Base-by-base conservation (phyloP, 2,329 filamentous ascomycete genomes). In the Cladophialophora bantiana region DNA sequence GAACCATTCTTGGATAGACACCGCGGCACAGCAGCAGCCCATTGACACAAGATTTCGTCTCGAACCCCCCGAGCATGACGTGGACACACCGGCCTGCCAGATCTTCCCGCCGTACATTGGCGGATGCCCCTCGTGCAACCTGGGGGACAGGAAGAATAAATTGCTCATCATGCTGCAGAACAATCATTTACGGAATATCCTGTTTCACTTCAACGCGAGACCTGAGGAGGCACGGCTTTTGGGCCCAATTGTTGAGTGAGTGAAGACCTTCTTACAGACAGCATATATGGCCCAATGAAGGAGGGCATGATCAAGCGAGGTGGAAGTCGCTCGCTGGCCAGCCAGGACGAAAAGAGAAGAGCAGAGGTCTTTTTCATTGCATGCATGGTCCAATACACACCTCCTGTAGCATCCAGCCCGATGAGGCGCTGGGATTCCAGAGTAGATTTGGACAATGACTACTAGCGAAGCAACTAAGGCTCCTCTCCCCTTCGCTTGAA, bases 1-100 rank as follows among this genome's bases (percentile, higher is more conserved):
- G 9, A 66, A 66, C 26, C 53, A 66, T n/a, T 32, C 53, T 38
- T 62, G 64, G 64, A 42, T 60, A 42, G 20, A 59, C 36, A 60
- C 62, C 1, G n/a, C 10, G 40, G 40, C 45, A 60, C 15, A 45
- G 40, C 20, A 4, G 38, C 15, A 3, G 12, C 36, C 1, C 36
- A 40, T 13, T 10, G 36, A 40, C 12, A 40, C 3, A 9, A 40
- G 36, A 12, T 38, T 58, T 55, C 38, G 61, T 1, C 31, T 63
- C 3, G 7, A 20, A 35, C 18, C 26, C 15, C 60, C 60, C 12
- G 36, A 48, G n/a, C 31, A 5, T 7, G 26, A 26, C 26, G 2
- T 10, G 7, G 60, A 31, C 35, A 15, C 5, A 3, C 32, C 52
- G 35, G 59, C 59, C 10, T 36, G 45, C 59, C 26, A 54, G 12